phyloP scores from a whole-genome alignment of 192 early-diverging fungal genomes.

The Backusella westeae region DNA sequence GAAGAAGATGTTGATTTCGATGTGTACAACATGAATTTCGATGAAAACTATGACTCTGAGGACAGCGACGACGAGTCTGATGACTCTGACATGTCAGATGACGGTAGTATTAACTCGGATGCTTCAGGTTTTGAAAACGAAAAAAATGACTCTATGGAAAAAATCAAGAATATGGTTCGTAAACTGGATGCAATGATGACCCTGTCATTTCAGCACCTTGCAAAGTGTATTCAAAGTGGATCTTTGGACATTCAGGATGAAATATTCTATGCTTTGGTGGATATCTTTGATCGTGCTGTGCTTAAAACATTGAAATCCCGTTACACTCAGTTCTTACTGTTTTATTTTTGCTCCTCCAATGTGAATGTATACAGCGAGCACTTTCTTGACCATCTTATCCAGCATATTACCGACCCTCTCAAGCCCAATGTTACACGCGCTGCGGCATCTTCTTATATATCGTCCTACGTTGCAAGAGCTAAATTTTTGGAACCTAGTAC shows the following conservation, averaged over 20 bases:
- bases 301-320: slow-evolving; percentile 86
- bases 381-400: slow-evolving; percentile 74
- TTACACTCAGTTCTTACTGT: slow-evolving; percentile 90
- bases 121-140: slow-evolving; percentile 25
- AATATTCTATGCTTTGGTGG: slow-evolving; percentile 67
- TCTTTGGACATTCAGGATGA: slow-evolving; percentile 39
- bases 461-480: slow-evolving; percentile 85
- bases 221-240: slow-evolving; percentile 13
- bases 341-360: slow-evolving; percentile 74
- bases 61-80: slow-evolving; percentile 36
- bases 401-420: slow-evolving; percentile 53
- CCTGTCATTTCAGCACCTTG: slow-evolving; percentile 62
- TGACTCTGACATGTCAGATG: slow-evolving; percentile 43
- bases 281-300: slow-evolving; percentile 76
- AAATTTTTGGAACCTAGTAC: slow-evolving; percentile 60
- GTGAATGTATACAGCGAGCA: slow-evolving; percentile 60
- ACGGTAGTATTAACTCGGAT: slow-evolving; percentile 23
- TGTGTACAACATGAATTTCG: slow-evolving; percentile 35
- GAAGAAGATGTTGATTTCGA: slow-evolving; percentile 57
- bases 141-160: slow-evolving; percentile 9
- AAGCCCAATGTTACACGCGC: slow-evolving; percentile 67
- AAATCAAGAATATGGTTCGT: slow-evolving; percentile 55
- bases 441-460: slow-evolving; percentile 82
- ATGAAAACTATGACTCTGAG: slow-evolving; percentile 35
- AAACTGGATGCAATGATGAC: slow-evolving; percentile 76